phyloP scores from a whole-genome alignment of 768 basidiomycete species.

The Hericium erinaceus region DNA sequence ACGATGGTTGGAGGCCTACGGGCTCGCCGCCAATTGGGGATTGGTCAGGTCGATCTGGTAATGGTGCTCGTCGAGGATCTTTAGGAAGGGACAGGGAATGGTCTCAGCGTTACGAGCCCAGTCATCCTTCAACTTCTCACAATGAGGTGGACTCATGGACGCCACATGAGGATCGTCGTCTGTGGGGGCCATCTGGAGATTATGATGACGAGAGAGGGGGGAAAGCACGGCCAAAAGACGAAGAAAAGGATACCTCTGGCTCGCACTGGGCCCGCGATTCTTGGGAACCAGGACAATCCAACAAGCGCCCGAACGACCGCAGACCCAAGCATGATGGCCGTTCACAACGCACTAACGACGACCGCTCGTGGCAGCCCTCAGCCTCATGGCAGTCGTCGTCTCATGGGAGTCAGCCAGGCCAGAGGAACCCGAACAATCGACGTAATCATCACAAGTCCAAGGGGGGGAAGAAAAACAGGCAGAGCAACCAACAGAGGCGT shows the following conservation, averaged over 20 bases:
- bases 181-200: conserved; percentile 6
- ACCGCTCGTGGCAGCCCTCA: conserved; percentile 67
- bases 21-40: conserved; percentile 16
- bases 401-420: conserved; percentile 23
- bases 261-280: conserved; percentile 28
- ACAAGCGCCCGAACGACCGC: conserved; percentile 10
- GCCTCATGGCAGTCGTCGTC: conserved; percentile 49
- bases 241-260: conserved; percentile 29
- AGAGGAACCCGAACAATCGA: conserved; percentile 29
- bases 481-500: conserved; percentile 20
- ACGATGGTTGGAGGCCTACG: conserved; percentile 21
- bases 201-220: conserved; percentile 15
- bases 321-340: conserved; percentile 17
- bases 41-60: neutral
- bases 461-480: conserved; percentile 19
- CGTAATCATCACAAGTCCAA: conserved; percentile 21
- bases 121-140: conserved; percentile 35
- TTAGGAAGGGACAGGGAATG: conserved; percentile 27
- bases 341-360: conserved; percentile 26
- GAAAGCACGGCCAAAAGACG: conserved; percentile 36
- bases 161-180: conserved; percentile 7
- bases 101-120: conserved; percentile 38
- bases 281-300: conserved; percentile 19
- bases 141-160: conserved; percentile 35
- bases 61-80: conserved; percentile 15